phyloP scores from a whole-genome alignment of 345 rosid species.

The Lepidium africanum region DNA sequence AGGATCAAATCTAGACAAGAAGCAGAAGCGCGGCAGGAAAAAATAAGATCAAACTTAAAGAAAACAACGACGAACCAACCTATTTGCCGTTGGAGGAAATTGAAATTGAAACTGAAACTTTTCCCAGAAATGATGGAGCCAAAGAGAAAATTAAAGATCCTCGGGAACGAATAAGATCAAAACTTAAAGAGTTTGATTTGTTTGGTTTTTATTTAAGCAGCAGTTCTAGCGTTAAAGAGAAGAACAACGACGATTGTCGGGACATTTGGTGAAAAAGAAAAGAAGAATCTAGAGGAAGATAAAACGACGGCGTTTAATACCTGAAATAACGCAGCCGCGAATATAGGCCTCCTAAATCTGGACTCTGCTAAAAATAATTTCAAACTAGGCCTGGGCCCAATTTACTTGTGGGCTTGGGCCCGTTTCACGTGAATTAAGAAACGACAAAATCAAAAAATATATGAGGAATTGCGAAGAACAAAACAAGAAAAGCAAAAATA shows the following conservation, averaged over 20 bases:
- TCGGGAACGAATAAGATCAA: neutral
- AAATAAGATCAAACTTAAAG: neutral
- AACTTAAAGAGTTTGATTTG: neutral
- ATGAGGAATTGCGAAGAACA: neutral
- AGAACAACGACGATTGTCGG: neutral
- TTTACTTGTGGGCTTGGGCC: neutral
- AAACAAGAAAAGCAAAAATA: neutral
- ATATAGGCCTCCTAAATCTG: conserved; percentile 17
- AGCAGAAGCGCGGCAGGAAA: neutral
- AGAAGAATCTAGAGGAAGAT: conserved; percentile 22
- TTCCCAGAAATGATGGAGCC: neutral
- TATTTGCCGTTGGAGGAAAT: neutral
- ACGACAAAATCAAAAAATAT: neutral
- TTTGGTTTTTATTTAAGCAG: neutral
- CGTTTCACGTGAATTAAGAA: neutral
- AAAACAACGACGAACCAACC: neutral
- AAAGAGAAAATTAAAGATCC: neutral
- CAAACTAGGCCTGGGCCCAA: neutral
- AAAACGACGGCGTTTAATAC: conserved; percentile 11
- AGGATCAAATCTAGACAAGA: neutral
- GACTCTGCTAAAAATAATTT: neutral
- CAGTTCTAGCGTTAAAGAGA: neutral
- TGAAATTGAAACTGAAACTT: neutral
- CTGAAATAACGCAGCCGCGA: conserved; percentile 18
- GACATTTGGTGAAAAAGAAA: neutral